Conservation (phyloP, 148 eudicot genomes). For the Amaranthus cruentus region DNA sequence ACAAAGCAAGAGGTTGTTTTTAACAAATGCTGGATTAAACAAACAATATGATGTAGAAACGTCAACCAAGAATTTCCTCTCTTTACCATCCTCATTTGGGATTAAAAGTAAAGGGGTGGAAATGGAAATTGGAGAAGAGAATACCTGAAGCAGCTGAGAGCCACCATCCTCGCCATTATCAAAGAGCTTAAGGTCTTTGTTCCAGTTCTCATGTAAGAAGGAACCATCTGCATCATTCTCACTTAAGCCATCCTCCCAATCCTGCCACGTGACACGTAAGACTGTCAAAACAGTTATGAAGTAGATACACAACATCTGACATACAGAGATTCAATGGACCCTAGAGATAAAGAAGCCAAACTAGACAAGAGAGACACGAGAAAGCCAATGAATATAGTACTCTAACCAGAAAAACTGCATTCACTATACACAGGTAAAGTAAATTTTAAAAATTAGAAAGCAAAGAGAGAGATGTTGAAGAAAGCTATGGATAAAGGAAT, state of each 20-base stretch:
- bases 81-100: not conserved
- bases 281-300: not conserved
- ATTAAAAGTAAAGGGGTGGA: not conserved
- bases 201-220: constrained; percentile 92
- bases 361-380: too few relatives aligned
- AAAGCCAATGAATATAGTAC: too few relatives aligned
- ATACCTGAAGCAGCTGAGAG: constrained; percentile 85
- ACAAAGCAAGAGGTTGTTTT: not conserved
- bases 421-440: not conserved
- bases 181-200: constrained; percentile 75
- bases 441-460: not conserved
- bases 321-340: not conserved
- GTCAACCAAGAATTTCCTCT: not conserved
- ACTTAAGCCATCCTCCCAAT: constrained; percentile 94
- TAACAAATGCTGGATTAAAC: constrained; percentile 4
- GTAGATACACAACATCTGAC: not conserved
- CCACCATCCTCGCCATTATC: constrained; percentile 87
- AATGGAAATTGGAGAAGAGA: not conserved
- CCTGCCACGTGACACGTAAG: constrained; percentile 36
- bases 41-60: not conserved
- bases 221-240: constrained; percentile 95
- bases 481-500: too few relatives aligned
- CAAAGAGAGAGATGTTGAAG: not conserved
- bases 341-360: not conserved
- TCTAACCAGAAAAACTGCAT: not conserved